Base-by-base conservation (phyloP, 345 rosid species). In the Theobroma cacao region DNA sequence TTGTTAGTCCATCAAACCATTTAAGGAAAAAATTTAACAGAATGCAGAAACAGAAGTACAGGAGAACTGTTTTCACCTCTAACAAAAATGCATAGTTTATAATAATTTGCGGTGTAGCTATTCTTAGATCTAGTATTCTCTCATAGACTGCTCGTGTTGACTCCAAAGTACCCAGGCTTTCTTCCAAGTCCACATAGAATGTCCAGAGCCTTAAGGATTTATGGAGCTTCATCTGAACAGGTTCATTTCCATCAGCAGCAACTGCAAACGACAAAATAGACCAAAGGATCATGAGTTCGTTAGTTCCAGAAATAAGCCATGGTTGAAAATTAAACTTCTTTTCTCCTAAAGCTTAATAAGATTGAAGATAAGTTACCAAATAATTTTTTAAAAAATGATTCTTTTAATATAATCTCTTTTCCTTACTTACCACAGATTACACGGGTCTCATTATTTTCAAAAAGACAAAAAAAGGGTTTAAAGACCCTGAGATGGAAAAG, bases 101-200 rank as follows among this genome's bases (percentile, higher is more conserved):
- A 28, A 96, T 94, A 38, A 96, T 94, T 82, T 96, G 99, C 26
- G 99, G 98, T 6, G 98, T 96, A 59, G 99, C 98, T 72, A 96
- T 96, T 86, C 97, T 91, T 80, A 96, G 64, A 85, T 94, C 98
- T 84, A 96, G 77, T 82, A 96, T 96, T 41, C 94, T 88, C 87
- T 96, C 98, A 87, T 96, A 96, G 34, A 92, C 98, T 24, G 88
- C 94, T 72, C 95, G 89, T 14, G 99, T 96, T 24, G 98, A 92
- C 80, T 91, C 99, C 83, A 96, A 83, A 26, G 91, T 88, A 61
- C 97, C 99, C 77, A 96, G 80, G 72, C 97, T 95, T 87, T 96
- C 99, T 87, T 94, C 98, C 90, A 96, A 82, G 85, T 96, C 98
- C 64, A 90, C 98, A 79, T 90, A 94, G 77, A 96, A 92, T 34